A percentile compares a stretch with the other conserved stretches of the same genome.
phyloP scores from a whole-genome alignment of 164 flowering plant genomes.

The Kingdonia uniflora region DNA sequence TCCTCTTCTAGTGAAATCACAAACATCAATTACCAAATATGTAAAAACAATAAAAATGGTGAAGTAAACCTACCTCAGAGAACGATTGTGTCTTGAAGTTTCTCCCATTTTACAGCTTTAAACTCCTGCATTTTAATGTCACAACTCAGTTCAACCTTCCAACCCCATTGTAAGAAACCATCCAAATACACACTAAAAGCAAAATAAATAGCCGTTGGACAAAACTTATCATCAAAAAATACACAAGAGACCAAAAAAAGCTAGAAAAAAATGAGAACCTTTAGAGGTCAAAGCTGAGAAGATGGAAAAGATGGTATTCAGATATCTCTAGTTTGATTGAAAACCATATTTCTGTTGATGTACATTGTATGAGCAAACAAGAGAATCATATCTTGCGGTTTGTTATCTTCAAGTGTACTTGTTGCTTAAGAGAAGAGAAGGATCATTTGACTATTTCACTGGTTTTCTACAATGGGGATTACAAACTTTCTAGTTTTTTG shows the following conservation, averaged over 20 bases:
- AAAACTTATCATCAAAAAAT: neutral
- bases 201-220: neutral
- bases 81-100: constrained; percentile 33
- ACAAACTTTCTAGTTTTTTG: too few species aligned
- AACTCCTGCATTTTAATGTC: constrained; percentile 19
- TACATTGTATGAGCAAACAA: too few species aligned
- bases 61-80: constrained; percentile 29
- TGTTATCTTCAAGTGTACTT: too few species aligned
- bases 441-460: too few species aligned
- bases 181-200: neutral
- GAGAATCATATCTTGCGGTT: too few species aligned
- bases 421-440: too few species aligned
- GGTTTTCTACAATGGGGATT: too few species aligned
- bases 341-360: too few species aligned
- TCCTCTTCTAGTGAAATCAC: neutral
- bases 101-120: constrained; percentile 25
- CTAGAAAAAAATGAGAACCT: constrained; percentile 1
- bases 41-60: neutral
- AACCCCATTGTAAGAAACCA: constrained; percentile 3
- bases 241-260: neutral
- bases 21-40: neutral
- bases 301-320: neutral
- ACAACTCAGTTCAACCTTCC: constrained; percentile 15
- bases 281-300: constrained; percentile 9
- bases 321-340: too few species aligned